Evolutionary conservation across 23 red algal species (phyloP).

Genomic region (Pyropia yezoensis): DNA sequence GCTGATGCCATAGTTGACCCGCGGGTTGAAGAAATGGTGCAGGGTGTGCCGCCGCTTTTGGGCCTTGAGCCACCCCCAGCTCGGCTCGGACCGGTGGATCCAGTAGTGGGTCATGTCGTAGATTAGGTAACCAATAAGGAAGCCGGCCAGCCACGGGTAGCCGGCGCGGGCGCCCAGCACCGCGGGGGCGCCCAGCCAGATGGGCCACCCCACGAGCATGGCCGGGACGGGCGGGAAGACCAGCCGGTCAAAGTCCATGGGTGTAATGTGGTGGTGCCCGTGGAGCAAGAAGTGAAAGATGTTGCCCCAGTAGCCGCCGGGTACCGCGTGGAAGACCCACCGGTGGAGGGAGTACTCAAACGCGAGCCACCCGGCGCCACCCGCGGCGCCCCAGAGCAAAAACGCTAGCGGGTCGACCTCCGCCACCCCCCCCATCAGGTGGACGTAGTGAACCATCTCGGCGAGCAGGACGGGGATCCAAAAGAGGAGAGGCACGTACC

Average conservation of each 20-base stretch:
- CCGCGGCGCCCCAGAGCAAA: constrained; percentile 8
- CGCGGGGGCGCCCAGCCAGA: constrained; percentile 51
- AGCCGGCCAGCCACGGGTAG: constrained; percentile 75
- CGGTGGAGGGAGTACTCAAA: constrained; percentile 96
- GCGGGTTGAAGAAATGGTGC: constrained; percentile 82
- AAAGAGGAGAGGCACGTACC: constrained; percentile 93
- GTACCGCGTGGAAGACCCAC: constrained; percentile 68
- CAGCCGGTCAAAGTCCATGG: constrained; percentile 84
- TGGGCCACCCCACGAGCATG: constrained; percentile 56
- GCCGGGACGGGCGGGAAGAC: constrained; percentile 95
- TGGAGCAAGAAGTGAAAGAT: constrained; percentile 98
- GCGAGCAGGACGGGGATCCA: constrained; percentile 67
- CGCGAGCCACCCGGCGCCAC: constrained; percentile 64
- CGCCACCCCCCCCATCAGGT: constrained; percentile 19
- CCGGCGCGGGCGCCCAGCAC: constrained; percentile 36
- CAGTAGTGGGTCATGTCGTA: constrained; percentile 99
- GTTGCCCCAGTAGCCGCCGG: constrained; percentile 64
- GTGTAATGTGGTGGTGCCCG: constrained; percentile 97
- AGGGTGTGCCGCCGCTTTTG: constrained; percentile 87
- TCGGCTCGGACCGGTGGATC: constrained; percentile 74
- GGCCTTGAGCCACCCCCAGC: constrained; percentile 45
- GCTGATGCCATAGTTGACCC: constrained; percentile 86
- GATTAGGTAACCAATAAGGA: constrained; percentile 72
- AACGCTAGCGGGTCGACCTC: constrained; percentile 8
- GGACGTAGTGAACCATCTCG: constrained; percentile 31